A percentile compares a stretch with the other conserved stretches of the same genome.
Conservation (phyloP, 2,329 filamentous ascomycete genomes). For the Dactylellina drechsleri region DNA sequence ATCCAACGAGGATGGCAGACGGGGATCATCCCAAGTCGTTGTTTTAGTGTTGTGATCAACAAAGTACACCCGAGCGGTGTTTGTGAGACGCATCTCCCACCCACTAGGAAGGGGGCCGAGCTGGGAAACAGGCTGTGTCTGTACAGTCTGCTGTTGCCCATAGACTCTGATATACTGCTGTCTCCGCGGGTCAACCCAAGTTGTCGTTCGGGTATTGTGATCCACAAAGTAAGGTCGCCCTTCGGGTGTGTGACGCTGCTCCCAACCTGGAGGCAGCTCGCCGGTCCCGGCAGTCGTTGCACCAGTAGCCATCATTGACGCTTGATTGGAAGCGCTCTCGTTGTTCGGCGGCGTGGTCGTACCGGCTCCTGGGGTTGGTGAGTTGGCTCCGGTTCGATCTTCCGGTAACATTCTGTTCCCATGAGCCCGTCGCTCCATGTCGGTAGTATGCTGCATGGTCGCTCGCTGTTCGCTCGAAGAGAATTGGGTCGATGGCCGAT, state of each 20-base stretch:
- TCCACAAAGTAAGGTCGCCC: conserved; percentile 96
- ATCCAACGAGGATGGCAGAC: conserved; percentile 92
- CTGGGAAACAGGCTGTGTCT: conserved; percentile 97
- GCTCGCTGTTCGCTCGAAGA: conserved; percentile 79
- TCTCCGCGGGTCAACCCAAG: conserved; percentile 95
- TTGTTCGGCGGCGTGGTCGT: conserved; percentile 60
- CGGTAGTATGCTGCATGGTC: conserved; percentile 87
- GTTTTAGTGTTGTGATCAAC: conserved; percentile 99
- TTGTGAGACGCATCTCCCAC: conserved; percentile 99
- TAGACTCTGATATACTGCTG: conserved; percentile 99
- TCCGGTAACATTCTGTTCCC: conserved; percentile 96
- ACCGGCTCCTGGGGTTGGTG: conserved; percentile 73
- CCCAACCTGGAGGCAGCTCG: conserved; percentile 94
- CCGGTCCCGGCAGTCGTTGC: conserved; percentile 93
- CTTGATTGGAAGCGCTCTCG: conserved; percentile 68
- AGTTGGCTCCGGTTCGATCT: conserved; percentile 91
- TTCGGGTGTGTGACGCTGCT: conserved; percentile 94
- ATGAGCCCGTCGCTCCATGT: conserved; percentile 90
- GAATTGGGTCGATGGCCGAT: conserved; percentile 80
- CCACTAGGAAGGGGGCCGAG: conserved; percentile 93
- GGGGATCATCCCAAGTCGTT: conserved; percentile 97
- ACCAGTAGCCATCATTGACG: conserved; percentile 92
- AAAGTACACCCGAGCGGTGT: conserved; percentile 97
- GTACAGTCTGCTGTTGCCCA: conserved; percentile 87
- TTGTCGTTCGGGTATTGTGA: conserved; percentile 96